phyloP scores from a whole-genome alignment of 495 filamentous ascomycete species.

The Aspergillus nanangensis region DNA sequence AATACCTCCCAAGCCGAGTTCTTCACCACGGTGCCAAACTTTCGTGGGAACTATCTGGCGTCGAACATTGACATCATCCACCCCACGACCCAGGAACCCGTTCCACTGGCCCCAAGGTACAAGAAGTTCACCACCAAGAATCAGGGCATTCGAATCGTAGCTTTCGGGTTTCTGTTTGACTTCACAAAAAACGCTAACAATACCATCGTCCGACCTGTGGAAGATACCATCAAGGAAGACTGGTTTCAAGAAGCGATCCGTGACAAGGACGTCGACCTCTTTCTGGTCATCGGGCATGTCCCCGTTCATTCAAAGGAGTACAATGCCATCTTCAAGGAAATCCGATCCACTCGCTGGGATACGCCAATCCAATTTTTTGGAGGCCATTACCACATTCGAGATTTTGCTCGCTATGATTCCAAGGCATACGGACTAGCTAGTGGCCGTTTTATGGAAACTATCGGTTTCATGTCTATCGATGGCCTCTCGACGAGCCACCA shows the following conservation, averaged over 20 bases:
- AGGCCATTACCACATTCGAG: constrained; percentile 86
- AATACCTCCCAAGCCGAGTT: constrained; percentile 75
- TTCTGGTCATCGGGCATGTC: constrained; percentile 84
- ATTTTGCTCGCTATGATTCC: constrained; percentile 75
- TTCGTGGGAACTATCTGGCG: constrained; percentile 69
- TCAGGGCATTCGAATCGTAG: constrained; percentile 73
- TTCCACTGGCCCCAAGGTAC: constrained; percentile 77
- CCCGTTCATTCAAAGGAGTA: constrained; percentile 76
- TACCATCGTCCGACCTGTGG: constrained; percentile 74
- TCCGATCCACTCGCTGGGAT: constrained; percentile 70
- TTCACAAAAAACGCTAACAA: constrained; percentile 88
- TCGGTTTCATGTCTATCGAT: constrained; percentile 87
- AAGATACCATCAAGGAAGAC: constrained; percentile 69
- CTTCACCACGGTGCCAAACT: constrained; percentile 71
- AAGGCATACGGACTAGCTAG: constrained; percentile 80
- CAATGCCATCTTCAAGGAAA: constrained; percentile 68
- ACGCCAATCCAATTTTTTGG: constrained; percentile 92
- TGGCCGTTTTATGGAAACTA: constrained; percentile 97
- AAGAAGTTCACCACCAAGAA: constrained; percentile 88
- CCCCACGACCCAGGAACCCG: constrained; percentile 58
- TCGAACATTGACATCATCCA: constrained; percentile 91
- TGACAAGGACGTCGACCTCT: constrained; percentile 77
- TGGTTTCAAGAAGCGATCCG: constrained; percentile 90
- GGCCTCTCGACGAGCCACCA: constrained; percentile 50
- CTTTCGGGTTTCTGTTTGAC: constrained; percentile 93